Evolutionary conservation across 768 basidiomycete genomes (phyloP).

Genomic region (Agaricus bisporus): DNA sequence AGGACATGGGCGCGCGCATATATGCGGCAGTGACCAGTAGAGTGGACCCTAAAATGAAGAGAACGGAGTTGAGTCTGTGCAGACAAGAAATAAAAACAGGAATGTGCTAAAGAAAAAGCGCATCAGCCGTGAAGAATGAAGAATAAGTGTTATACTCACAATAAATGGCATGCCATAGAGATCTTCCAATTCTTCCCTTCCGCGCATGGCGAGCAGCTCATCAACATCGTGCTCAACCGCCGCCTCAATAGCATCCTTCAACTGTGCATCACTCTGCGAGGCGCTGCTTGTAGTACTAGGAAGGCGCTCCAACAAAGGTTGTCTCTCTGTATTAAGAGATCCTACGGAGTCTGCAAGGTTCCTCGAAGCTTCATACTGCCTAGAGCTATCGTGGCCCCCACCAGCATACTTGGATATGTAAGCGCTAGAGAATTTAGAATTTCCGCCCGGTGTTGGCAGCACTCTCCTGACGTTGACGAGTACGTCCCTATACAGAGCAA

Average conservation of each 20-base stretch:
- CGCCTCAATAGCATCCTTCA: constrained; percentile 14
- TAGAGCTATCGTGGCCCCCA: background rate
- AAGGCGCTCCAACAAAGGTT: constrained; percentile 24
- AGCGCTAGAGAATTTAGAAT: background rate
- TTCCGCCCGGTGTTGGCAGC: background rate
- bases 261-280: background rate
- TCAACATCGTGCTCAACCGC: constrained; percentile 66
- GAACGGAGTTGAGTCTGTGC: constrained; percentile 67
- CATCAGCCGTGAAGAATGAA: constrained; percentile 8
- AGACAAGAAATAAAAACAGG: constrained; percentile 76
- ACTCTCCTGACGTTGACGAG: constrained; percentile 40
- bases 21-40: constrained; percentile 58
- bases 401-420: background rate
- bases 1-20: constrained; percentile 43
- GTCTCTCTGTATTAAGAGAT: constrained; percentile 22
- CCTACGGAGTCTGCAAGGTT: background rate
- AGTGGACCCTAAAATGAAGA: constrained; percentile 63
- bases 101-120: constrained; percentile 42
- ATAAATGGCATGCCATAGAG: constrained; percentile 78
- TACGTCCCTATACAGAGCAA: constrained; percentile 63
- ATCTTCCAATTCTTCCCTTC: constrained; percentile 70
- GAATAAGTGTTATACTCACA: constrained; percentile 36
- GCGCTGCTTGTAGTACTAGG: background rate
- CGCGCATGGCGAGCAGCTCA: constrained; percentile 53
- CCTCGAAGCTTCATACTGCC: background rate